These are phyloP conservation scores for Fremontodendron californicum DNA, from an alignment of 345 rosid genomes.

Conservation along the genomic window DNA sequence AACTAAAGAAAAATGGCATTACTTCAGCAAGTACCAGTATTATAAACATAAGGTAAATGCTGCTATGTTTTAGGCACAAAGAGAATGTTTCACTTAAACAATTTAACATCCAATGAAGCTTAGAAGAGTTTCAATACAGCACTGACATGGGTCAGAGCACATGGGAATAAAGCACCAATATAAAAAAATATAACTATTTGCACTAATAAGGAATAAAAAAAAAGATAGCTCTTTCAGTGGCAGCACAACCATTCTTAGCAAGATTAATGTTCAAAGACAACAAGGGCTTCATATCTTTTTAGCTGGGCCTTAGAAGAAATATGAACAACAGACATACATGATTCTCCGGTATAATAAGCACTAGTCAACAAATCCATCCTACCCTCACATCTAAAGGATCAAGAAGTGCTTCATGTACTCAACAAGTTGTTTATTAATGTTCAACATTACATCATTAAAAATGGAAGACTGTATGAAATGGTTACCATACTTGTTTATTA, in stretches of 20 bases:
- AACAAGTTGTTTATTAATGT: background rate
- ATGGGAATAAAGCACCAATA: background rate
- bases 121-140: background rate
- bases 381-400: background rate
- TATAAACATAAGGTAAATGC: background rate
- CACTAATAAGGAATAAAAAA: background rate
- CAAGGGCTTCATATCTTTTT: background rate
- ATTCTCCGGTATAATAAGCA: background rate
- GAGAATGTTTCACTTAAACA: background rate
- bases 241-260: background rate
- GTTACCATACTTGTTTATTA: constrained; percentile 82
- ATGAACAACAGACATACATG: background rate
- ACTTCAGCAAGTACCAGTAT: background rate
- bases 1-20: background rate
- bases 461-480: background rate
- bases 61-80: background rate
- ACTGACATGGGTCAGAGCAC: background rate
- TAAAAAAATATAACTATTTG: background rate
- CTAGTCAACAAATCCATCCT: background rate
- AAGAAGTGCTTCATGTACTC: background rate
- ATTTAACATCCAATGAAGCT: background rate
- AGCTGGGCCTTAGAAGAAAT: background rate
- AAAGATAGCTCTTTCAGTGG: background rate
- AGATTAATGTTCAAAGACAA: background rate
- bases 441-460: background rate